phyloP scores from a whole-genome alignment of 345 rosid genomes.

The Sonneratia caseolaris region DNA sequence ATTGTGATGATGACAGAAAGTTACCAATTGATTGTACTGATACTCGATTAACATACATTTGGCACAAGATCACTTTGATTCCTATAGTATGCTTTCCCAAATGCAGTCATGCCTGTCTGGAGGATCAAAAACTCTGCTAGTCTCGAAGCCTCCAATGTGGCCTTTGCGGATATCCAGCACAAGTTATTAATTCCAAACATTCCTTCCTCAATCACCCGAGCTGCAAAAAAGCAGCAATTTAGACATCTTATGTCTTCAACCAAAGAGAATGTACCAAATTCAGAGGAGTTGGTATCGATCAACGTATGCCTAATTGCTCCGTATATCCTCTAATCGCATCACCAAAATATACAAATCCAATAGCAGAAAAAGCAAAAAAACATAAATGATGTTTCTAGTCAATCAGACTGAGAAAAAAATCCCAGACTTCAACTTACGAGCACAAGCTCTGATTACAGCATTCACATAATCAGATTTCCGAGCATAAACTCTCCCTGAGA shows the following conservation, averaged over 20 bases:
- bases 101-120: slow-evolving; percentile 95
- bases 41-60: slow-evolving; percentile 31
- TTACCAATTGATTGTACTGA: not conserved
- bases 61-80: slow-evolving; percentile 78
- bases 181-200: slow-evolving; percentile 79
- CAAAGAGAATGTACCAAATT: not conserved
- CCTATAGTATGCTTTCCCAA: slow-evolving; percentile 86
- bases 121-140: slow-evolving; percentile 76
- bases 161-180: slow-evolving; percentile 89
- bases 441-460: slow-evolving; percentile 73
- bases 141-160: slow-evolving; percentile 85
- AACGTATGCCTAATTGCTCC: not conserved
- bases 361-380: not conserved
- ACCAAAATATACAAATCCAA: not conserved
- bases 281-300: not conserved
- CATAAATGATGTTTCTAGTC: not conserved
- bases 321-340: not conserved
- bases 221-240: slow-evolving; percentile 28
- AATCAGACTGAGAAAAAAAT: not conserved
- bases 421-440: slow-evolving; percentile 51
- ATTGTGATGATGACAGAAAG: not conserved
- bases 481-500: slow-evolving; percentile 51
- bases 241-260: not conserved
- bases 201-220: slow-evolving; percentile 88
- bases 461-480: slow-evolving; percentile 76